Conservation (phyloP, 768 basidiomycete species). For the Cytidiella melzeri region DNA sequence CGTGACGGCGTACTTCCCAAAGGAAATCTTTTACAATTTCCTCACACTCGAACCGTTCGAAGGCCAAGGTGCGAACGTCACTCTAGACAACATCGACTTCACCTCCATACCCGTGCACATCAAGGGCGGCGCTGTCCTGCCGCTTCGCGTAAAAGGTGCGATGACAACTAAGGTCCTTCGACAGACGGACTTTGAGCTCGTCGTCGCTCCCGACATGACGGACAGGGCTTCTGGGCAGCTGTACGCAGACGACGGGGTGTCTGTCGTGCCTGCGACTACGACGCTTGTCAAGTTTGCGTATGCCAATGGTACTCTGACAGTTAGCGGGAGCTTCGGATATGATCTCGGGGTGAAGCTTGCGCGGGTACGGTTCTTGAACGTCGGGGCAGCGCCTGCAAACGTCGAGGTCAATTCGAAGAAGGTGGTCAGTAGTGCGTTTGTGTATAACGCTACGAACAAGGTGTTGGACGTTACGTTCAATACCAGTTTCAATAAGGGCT, state of each 20-base stretch:
- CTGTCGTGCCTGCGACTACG: constrained; percentile 25
- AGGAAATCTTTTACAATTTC: constrained; percentile 65
- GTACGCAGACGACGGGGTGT: constrained; percentile 64
- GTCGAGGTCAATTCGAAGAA: constrained; percentile 19
- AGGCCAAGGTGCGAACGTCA: constrained; percentile 40
- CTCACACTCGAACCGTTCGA: constrained; percentile 39
- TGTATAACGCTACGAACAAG: constrained; percentile 33
- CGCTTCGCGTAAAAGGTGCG: constrained; percentile 45
- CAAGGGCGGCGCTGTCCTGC: constrained; percentile 51
- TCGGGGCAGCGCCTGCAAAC: constrained; percentile 17
- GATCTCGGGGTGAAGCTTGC: constrained; percentile 27
- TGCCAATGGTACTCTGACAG: constrained; percentile 21
- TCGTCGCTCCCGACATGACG: constrained; percentile 50
- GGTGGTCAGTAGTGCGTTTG: constrained; percentile 14
- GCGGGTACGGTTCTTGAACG: constrained; percentile 29
- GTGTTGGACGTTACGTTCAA: constrained; percentile 41
- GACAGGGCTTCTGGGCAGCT: constrained; percentile 47
- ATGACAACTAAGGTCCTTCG: constrained; percentile 58
- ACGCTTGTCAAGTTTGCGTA: constrained; percentile 28
- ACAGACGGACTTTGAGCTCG: constrained; percentile 50
- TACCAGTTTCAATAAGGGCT: constrained; percentile 29
- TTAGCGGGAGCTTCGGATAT: constrained; percentile 26
- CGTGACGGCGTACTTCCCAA: constrained; percentile 56
- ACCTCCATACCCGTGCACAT: constrained; percentile 61
- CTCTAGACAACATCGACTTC: constrained; percentile 42